A percentile compares a stretch with the other conserved stretches of the same genome.
Conservation (phyloP, 2,329 filamentous ascomycete genomes). For the Penicillium corylophilum region DNA sequence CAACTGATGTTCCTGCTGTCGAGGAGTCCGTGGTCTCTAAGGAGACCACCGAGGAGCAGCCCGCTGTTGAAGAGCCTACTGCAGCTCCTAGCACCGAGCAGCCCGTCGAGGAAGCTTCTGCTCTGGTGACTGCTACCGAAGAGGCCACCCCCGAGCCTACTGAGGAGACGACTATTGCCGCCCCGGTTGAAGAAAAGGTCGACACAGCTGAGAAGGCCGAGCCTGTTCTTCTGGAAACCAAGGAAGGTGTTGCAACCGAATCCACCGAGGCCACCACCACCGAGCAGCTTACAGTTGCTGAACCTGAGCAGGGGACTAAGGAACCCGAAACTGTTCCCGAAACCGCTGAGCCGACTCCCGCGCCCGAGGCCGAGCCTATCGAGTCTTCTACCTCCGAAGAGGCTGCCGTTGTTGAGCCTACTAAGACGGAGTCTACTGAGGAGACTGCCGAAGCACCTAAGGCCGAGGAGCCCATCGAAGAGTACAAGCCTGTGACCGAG, state of each 20-base stretch:
- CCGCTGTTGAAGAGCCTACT: neutral
- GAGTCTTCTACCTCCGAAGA: constrained; percentile 7
- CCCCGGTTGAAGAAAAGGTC: neutral
- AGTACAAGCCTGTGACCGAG: constrained; percentile 33
- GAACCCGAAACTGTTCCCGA: constrained; percentile 31
- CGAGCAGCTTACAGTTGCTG: constrained; percentile 6
- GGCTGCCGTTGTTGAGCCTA: constrained; percentile 11
- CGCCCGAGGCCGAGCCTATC: constrained; percentile 62
- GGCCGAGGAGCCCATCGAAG: constrained; percentile 40
- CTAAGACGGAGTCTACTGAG: neutral
- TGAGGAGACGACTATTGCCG: neutral
- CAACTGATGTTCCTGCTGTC: constrained; percentile 22
- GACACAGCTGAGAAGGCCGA: neutral
- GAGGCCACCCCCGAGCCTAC: neutral
- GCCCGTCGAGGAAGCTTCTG: neutral
- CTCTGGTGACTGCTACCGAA: neutral
- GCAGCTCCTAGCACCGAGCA: neutral
- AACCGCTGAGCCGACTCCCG: constrained; percentile 37
- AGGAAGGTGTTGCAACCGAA: constrained; percentile 19
- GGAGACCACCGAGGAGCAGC: constrained; percentile 1
- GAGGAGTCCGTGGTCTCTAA: constrained; percentile 16
- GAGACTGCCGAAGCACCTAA: constrained; percentile 13
- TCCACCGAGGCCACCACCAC: constrained; percentile 3
- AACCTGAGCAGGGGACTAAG: neutral
- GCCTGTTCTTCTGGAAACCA: constrained; percentile 17